phyloP scores from a whole-genome alignment of 352 stramenopile species.

The Achlya hypogyna region DNA sequence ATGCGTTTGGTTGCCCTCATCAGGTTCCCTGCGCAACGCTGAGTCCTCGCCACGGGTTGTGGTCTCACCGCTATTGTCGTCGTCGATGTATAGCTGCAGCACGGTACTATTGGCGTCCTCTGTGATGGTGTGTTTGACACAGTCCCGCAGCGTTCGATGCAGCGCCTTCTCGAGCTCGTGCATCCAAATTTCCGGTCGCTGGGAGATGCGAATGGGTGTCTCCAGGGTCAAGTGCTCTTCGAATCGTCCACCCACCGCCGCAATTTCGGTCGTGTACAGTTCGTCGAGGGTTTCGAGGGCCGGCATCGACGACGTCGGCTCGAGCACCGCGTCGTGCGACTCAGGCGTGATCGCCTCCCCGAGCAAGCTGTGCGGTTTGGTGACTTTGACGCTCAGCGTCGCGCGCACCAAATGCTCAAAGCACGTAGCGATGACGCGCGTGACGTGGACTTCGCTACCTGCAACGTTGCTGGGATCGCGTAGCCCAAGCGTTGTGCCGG shows the following conservation, averaged over 20 bases:
- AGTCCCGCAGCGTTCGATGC: constrained; percentile 30
- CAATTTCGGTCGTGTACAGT: constrained; percentile 28
- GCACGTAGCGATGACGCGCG: not conserved
- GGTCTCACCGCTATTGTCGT: not conserved
- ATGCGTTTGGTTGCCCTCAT: not conserved
- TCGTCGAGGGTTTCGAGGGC: not conserved
- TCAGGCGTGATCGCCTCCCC: not conserved
- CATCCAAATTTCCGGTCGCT: constrained; percentile 54
- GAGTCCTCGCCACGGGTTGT: not conserved
- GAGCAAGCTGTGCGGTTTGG: not conserved
- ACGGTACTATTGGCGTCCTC: not conserved
- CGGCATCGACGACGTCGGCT: not conserved
- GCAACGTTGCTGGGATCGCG: constrained; percentile 27
- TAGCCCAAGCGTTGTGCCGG: constrained; percentile 25
- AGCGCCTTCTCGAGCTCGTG: constrained; percentile 44
- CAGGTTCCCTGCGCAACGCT: not conserved
- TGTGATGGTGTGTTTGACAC: constrained; percentile 27
- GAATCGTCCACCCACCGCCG: constrained; percentile 28
- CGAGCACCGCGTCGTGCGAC: not conserved
- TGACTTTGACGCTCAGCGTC: not conserved
- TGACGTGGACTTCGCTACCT: not conserved
- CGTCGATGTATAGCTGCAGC: constrained; percentile 11
- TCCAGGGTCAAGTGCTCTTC: constrained; percentile 35
- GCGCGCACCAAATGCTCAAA: constrained; percentile 6
- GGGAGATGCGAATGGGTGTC: constrained; percentile 28